phyloP scores from a whole-genome alignment of 441 rosid species.

The Pelargonium cotyledonis region DNA sequence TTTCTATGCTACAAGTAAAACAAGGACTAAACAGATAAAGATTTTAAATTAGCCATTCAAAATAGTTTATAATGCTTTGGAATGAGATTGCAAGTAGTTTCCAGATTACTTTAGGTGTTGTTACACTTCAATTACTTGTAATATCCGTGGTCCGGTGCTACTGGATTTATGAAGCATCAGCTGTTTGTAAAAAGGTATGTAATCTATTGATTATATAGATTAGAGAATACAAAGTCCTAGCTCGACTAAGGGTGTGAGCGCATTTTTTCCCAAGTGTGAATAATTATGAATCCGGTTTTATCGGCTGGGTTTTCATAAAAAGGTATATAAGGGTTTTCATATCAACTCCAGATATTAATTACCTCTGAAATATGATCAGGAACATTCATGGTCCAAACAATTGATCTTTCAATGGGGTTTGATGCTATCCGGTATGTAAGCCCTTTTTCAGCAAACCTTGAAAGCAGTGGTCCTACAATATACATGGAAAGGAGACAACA shows the following conservation, averaged over 20 bases:
- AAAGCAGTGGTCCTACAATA: conserved; percentile 71
- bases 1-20: neutral
- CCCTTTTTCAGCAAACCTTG: conserved; percentile 84
- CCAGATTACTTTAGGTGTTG: no score
- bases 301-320: no score
- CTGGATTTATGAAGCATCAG: no score
- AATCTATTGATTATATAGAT: no score
- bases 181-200: no score
- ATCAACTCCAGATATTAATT: conserved; percentile 14
- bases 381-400: conserved; percentile 72
- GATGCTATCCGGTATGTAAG: conserved; percentile 54
- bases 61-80: neutral
- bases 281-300: no score
- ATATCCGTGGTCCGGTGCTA: no score
- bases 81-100: no score
- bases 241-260: no score
- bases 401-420: conserved; percentile 81
- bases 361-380: conserved; percentile 79
- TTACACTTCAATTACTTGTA: no score
- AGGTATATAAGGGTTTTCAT: neutral
- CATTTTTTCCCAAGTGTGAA: no score
- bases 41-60: neutral
- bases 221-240: no score
- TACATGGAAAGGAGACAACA: conserved; percentile 11
- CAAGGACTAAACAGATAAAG: neutral